phyloP scores from a whole-genome alignment of 2,329 filamentous ascomycete genomes.

The Fusarium sp. region DNA sequence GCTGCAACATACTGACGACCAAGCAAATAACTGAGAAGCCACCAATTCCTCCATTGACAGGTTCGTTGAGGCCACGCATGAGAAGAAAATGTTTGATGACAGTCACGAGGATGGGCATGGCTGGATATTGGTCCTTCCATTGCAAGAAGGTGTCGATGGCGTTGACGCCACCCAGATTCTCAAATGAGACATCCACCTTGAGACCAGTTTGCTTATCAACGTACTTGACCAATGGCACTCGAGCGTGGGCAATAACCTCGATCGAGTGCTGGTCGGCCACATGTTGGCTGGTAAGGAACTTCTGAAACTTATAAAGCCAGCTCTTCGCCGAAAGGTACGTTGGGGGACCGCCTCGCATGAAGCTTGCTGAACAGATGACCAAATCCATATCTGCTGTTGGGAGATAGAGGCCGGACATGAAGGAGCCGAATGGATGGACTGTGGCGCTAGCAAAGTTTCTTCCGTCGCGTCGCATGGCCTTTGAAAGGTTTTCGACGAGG shows the following conservation, averaged over 20 bases:
- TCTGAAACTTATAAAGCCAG: slow-evolving; percentile 74
- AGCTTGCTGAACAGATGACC: slow-evolving; percentile 78
- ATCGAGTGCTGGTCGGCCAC: slow-evolving; percentile 73
- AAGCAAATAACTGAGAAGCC: slow-evolving; percentile 96
- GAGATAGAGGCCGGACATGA: slow-evolving; percentile 82
- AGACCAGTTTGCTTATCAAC: slow-evolving; percentile 83
- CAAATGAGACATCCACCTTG: slow-evolving; percentile 94
- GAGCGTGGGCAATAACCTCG: slow-evolving; percentile 80
- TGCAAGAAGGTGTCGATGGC: slow-evolving; percentile 84
- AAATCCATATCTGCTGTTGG: slow-evolving; percentile 93
- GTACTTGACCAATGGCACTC: slow-evolving; percentile 94
- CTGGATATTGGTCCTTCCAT: slow-evolving; percentile 86
- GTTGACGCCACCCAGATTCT: slow-evolving; percentile 85
- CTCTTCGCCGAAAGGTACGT: slow-evolving; percentile 66
- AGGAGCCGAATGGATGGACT: slow-evolving; percentile 90
- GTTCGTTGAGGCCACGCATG: slow-evolving; percentile 93
- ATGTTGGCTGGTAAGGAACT: slow-evolving; percentile 68
- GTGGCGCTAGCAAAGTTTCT: slow-evolving; percentile 72
- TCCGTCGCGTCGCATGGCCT: slow-evolving; percentile 66
- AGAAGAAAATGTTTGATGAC: slow-evolving; percentile 93
- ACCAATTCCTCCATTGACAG: slow-evolving; percentile 90
- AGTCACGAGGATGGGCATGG: slow-evolving; percentile 88
- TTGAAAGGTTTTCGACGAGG: slow-evolving; percentile 78
- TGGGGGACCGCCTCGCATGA: slow-evolving; percentile 66
- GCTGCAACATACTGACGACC: slow-evolving; percentile 88